Evolutionary conservation across 225 moss, liverwort and hornwort species (phyloP).

Genomic region (Rhytidiadelphus loreus): DNA sequence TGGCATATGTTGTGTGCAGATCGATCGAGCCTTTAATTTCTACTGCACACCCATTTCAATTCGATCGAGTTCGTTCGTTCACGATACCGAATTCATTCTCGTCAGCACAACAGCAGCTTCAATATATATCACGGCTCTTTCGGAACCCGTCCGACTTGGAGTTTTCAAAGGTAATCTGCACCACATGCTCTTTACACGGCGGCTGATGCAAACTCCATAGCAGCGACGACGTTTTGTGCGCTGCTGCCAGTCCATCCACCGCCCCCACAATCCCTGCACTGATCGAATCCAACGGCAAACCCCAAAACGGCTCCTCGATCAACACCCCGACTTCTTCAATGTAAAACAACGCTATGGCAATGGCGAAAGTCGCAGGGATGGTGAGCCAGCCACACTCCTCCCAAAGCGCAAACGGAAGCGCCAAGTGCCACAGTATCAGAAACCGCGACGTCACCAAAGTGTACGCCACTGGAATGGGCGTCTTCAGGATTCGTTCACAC

Average conservation of each 20-base stretch:
- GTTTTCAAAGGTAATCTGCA: conserved; percentile 2
- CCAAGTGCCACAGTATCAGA: conserved; percentile 60
- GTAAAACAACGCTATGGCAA: conserved; percentile 14
- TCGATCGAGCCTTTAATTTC: neutral
- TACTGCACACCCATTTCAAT: neutral
- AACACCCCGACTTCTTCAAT: conserved; percentile 36
- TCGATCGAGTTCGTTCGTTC: neutral
- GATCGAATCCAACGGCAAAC: conserved; percentile 5
- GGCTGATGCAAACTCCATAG: neutral
- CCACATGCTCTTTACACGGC: neutral
- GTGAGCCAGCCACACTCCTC: conserved; percentile 56
- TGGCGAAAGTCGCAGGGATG: conserved; percentile 28
- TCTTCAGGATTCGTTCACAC: conserved; percentile 25
- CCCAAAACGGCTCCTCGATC: conserved; percentile 34
- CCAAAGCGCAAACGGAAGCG: conserved; percentile 56
- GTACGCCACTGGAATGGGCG: conserved; percentile 69
- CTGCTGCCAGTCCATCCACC: neutral
- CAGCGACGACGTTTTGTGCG: neutral
- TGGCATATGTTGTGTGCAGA: neutral
- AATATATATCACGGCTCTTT: neutral
- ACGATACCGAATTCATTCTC: neutral
- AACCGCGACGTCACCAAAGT: conserved; percentile 62
- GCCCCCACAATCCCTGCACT: neutral
- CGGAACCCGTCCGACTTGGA: conserved; percentile 1
- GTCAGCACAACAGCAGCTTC: neutral